Evolutionary conservation across 108 stramenopile species (phyloP).

Genomic region (Pseudonitzschia multistriata): DNA sequence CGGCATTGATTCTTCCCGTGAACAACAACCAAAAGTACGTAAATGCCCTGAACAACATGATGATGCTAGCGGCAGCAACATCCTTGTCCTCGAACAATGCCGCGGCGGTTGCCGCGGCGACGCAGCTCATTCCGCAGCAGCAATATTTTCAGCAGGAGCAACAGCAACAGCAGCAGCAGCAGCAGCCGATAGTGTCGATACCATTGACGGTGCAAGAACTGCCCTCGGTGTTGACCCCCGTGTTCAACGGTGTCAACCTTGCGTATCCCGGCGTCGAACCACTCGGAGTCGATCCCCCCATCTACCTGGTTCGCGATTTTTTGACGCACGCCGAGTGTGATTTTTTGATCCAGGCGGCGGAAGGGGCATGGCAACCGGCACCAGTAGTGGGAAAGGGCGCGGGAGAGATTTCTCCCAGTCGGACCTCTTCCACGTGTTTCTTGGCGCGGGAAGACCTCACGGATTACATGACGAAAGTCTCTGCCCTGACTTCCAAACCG

Average conservation of each 20-base stretch:
- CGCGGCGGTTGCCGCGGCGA: not conserved
- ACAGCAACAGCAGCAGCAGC: constrained; percentile 21
- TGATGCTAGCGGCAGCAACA: not conserved
- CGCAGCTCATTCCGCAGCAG: not conserved
- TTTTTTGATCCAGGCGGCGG: constrained; percentile 64
- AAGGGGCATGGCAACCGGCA: constrained; percentile 72
- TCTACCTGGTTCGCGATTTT: constrained; percentile 77
- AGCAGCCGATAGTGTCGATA: not conserved
- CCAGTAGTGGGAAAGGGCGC: constrained; percentile 83
- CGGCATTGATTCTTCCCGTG: constrained; percentile 28
- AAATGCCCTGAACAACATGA: not conserved
- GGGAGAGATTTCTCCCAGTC: constrained; percentile 75
- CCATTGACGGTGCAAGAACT: constrained; percentile 67
- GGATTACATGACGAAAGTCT: constrained; percentile 75
- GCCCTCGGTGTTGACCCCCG: constrained; percentile 56
- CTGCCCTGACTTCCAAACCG: constrained; percentile 79
- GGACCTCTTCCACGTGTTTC: constrained; percentile 83
- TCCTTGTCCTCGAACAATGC: not conserved
- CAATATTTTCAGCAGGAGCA: too few species aligned
- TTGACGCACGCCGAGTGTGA: constrained; percentile 78
- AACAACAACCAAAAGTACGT: not conserved
- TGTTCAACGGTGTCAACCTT: constrained; percentile 88
- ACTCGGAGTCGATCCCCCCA: constrained; percentile 65
- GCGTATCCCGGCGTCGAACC: constrained; percentile 69
- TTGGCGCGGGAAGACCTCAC: constrained; percentile 82